Evolutionary conservation across 495 filamentous ascomycete species (phyloP), one percentile per base, ranked within the genome.

Genomic region (Tuber borchii): DNA sequence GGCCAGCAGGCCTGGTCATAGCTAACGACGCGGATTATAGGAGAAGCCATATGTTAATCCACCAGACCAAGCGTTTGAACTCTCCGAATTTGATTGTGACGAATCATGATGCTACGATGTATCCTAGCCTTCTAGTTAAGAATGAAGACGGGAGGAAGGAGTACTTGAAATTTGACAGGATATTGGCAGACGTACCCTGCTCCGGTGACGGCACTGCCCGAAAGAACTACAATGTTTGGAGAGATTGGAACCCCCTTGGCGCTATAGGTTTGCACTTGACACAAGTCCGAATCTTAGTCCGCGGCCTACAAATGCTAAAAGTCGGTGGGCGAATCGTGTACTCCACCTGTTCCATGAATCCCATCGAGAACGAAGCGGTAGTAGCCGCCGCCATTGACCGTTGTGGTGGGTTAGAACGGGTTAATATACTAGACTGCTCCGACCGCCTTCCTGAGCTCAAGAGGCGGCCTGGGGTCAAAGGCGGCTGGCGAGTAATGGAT

Each of bases 291-390:
- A 99, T 99, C 81, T 87, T 98, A 72, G 91, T 97, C 72, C 92
- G 96, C 73, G 94, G 94, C 31, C 86, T 99, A 71, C 96, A 99
- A 85, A 94, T 99, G 93, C 87, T 98, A 34, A 98, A 97, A 85
- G 91, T 93, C 65, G 95, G 95, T 45, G 95, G 95, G 75, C 89
- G 93, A 70, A 91, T 97, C 14, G 94, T 98, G 42, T 99, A 98
- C 85, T 97, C 94, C 10, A 98, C 95, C 22, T 99, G 95, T 86
- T 96, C 93, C 84, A 92, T 99, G 91, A 99, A 97, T 84, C 95
- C 95, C 0, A 87, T 98, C 37, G 95, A 99, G 84, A 97, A 99
- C 82, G 95, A 99, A 86, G 92, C 96, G n/a, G 93, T 98, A 34
- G 85, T 99, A 74, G 87, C 92, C 3, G 84, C 87, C 3, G 95